Conservation (phyloP, 257 asterid species). For the Verbena officinalis region DNA sequence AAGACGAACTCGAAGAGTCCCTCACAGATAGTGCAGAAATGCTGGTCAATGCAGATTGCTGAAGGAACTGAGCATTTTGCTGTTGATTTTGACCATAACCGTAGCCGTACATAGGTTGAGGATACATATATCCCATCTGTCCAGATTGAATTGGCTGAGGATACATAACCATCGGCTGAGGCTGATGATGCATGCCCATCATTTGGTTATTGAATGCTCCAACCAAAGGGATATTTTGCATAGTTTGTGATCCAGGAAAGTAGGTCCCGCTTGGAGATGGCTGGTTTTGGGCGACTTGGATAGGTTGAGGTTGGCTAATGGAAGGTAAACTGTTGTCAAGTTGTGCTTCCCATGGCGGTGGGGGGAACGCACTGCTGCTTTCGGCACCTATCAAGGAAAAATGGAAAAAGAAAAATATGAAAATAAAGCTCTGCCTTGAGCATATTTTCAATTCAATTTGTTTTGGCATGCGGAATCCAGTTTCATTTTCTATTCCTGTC, state of each 20-base stretch:
- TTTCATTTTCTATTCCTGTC: neutral
- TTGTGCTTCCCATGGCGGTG: slow-evolving; percentile 96
- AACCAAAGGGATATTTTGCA: slow-evolving; percentile 41
- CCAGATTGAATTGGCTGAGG: slow-evolving; percentile 70
- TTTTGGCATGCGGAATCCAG: neutral
- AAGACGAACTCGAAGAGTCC: slow-evolving; percentile 55
- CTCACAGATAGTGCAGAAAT: slow-evolving; percentile 74
- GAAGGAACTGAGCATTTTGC: slow-evolving; percentile 64
- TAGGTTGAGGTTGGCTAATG: slow-evolving; percentile 48
- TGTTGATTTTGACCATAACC: slow-evolving; percentile 65
- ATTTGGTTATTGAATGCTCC: slow-evolving; percentile 50
- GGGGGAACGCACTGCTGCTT: slow-evolving; percentile 62
- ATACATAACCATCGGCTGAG: slow-evolving; percentile 49
- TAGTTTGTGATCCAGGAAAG: slow-evolving; percentile 45
- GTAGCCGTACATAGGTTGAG: slow-evolving; percentile 75
- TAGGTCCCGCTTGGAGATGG: slow-evolving; percentile 46
- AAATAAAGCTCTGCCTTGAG: no score
- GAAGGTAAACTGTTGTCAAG: slow-evolving; percentile 45
- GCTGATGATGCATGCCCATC: slow-evolving; percentile 49
- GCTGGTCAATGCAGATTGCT: slow-evolving; percentile 39
- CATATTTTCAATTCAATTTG: neutral
- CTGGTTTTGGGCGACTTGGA: slow-evolving; percentile 50
- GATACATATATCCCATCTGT: slow-evolving; percentile 79
- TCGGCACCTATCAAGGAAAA: slow-evolving; percentile 49
- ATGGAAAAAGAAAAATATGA: neutral